These are phyloP conservation scores for Phytophthora podocarpi DNA, from an alignment of 352 stramenopile species.

Conservation along the genomic window DNA sequence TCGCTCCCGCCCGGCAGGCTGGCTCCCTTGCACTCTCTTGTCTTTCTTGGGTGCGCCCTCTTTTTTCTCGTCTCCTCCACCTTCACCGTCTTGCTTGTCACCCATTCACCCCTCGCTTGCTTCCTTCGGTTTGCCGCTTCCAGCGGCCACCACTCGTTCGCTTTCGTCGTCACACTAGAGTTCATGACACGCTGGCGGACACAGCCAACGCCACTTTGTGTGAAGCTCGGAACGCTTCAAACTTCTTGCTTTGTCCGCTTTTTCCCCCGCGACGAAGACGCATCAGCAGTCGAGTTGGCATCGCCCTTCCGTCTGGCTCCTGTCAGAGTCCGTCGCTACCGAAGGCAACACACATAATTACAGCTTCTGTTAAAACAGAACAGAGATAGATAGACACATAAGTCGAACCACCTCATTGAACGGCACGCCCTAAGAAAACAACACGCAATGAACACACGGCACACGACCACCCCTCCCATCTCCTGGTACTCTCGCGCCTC, in stretches of 20 bases:
- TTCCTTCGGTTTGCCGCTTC: constrained; percentile 26
- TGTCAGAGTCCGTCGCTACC: constrained; percentile 79
- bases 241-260: constrained; percentile 78
- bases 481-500: constrained; percentile 5
- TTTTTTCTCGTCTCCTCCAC: constrained; percentile 27
- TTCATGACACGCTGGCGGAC: constrained; percentile 10
- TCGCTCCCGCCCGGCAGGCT: constrained; percentile 14
- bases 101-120: constrained; percentile 23
- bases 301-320: constrained; percentile 75
- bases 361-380: constrained; percentile 93
- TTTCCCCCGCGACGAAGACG: constrained; percentile 61
- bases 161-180: constrained; percentile 12
- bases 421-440: constrained; percentile 46
- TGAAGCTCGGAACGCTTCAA: constrained; percentile 37
- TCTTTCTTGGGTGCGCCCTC: constrained; percentile 30
- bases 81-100: constrained; percentile 19
- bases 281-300: constrained; percentile 46
- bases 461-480: constrained; percentile 30
- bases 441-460: constrained; percentile 36
- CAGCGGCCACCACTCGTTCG: constrained; percentile 8
- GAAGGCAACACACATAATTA: constrained; percentile 89
- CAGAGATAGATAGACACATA: constrained; percentile 84
- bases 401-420: constrained; percentile 79
- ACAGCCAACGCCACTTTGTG: constrained; percentile 12
- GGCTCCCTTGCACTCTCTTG: constrained; percentile 37